Evolutionary conservation across 164 flowering plant genomes (phyloP).

Genomic region (Santalum album): DNA sequence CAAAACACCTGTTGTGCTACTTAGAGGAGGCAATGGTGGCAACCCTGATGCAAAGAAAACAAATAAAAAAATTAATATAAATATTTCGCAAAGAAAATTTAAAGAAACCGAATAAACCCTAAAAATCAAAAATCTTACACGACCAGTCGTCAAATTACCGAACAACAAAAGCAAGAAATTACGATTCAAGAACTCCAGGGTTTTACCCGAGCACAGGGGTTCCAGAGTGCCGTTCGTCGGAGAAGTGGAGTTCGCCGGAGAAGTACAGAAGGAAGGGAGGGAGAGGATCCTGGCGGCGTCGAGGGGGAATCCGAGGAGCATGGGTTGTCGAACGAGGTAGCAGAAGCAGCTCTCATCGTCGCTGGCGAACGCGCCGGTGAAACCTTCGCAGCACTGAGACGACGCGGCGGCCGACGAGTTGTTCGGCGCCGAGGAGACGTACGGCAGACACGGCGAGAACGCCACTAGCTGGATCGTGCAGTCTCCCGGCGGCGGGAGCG

Average conservation of each 20-base stretch:
- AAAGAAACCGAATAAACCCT: not conserved
- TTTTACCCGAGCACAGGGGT: slow-evolving; percentile 33
- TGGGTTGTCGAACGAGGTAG: slow-evolving; percentile 32
- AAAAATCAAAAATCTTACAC: not conserved
- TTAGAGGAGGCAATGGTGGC: slow-evolving; percentile 21
- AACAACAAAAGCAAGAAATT: not conserved
- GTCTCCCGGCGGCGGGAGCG: slow-evolving; percentile 9
- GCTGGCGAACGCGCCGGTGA: slow-evolving; percentile 15
- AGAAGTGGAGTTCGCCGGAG: not conserved
- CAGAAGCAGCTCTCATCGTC: slow-evolving; percentile 31
- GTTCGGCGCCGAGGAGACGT: slow-evolving; percentile 38
- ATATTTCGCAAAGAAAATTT: not conserved
- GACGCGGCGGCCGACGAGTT: slow-evolving; percentile 21
- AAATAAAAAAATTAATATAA: not conserved
- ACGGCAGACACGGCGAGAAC: slow-evolving; percentile 42
- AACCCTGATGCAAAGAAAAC: slow-evolving; percentile 11
- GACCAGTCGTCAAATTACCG: not conserved
- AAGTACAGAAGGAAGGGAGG: slow-evolving; percentile 26
- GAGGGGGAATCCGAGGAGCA: slow-evolving; percentile 39
- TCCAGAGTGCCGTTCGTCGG: slow-evolving; percentile 12
- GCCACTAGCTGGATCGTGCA: slow-evolving; percentile 26
- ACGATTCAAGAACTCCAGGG: slow-evolving; percentile 4
- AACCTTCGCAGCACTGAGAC: slow-evolving; percentile 30
- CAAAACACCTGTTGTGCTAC: not conserved
- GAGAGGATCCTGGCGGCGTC: slow-evolving; percentile 24